Conservation (phyloP, 2,329 filamentous ascomycete species). For the Fusarium irregulare region DNA sequence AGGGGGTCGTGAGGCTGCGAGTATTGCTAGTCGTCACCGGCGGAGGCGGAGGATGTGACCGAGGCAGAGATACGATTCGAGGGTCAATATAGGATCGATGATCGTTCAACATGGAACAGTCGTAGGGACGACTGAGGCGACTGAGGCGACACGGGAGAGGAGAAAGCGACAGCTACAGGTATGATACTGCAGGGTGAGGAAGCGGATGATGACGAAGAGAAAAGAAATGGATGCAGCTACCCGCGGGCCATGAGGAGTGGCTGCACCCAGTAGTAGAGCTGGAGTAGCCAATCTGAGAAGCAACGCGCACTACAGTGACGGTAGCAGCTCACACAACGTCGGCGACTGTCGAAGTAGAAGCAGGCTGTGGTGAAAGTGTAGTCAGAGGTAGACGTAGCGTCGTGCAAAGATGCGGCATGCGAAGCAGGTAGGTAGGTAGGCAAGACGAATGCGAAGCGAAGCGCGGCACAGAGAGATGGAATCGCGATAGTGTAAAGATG, state of each 20-base stretch:
- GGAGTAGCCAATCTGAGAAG: constrained; percentile 31
- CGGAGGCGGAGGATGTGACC: constrained; percentile 22
- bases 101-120: constrained; percentile 25
- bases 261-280: constrained; percentile 26
- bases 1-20: constrained; percentile 35
- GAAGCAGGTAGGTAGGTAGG: constrained; percentile 28
- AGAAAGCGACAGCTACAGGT: constrained; percentile 18
- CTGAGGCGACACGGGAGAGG: constrained; percentile 7
- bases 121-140: constrained; percentile 11
- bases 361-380: constrained; percentile 41
- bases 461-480: constrained; percentile 34
- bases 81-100: constrained; percentile 25
- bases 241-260: constrained; percentile 45
- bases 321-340: constrained; percentile 40
- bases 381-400: constrained; percentile 36
- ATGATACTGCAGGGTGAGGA: constrained; percentile 3
- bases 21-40: constrained; percentile 39
- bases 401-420: constrained; percentile 53
- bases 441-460: constrained; percentile 35
- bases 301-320: constrained; percentile 37
- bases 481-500: constrained; percentile 12
- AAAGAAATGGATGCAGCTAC: constrained; percentile 44
- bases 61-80: constrained; percentile 36
- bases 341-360: constrained; percentile 37
- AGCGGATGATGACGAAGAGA: constrained; percentile 25